phyloP scores from a whole-genome alignment of 2,329 filamentous ascomycete genomes.

The Scedosporium boydii region DNA sequence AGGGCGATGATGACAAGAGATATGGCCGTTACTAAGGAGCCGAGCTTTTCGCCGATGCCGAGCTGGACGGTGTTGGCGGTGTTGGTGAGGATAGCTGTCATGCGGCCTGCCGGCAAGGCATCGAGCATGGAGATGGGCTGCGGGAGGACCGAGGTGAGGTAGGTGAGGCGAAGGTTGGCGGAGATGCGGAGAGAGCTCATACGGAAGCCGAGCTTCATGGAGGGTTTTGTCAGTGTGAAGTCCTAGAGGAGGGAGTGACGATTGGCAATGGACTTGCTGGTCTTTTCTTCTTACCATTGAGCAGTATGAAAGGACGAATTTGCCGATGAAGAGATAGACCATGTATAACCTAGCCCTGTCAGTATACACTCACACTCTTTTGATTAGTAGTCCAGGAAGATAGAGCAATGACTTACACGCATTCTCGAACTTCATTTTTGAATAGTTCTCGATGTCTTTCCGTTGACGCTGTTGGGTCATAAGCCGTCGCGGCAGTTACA shows the following conservation, averaged over 20 bases:
- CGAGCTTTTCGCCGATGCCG: slow-evolving; percentile 43
- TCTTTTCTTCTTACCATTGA: slow-evolving; percentile 16
- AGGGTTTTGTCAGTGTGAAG: background rate
- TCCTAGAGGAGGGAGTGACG: background rate
- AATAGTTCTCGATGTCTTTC: slow-evolving; percentile 9
- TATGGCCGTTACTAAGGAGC: slow-evolving; percentile 28
- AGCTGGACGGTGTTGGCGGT: slow-evolving; percentile 43
- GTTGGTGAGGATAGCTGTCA: slow-evolving; percentile 41
- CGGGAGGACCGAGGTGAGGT: slow-evolving; percentile 36
- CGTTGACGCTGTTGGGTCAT: slow-evolving; percentile 10
- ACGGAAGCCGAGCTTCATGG: slow-evolving; percentile 31
- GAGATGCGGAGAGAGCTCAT: slow-evolving; percentile 40
- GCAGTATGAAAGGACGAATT: slow-evolving; percentile 21
- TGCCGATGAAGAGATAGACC: slow-evolving; percentile 24
- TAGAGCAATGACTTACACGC: slow-evolving; percentile 11
- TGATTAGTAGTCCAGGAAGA: background rate
- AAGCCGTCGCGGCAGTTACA: slow-evolving; percentile 19
- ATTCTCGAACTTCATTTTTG: slow-evolving; percentile 9
- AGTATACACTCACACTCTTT: background rate
- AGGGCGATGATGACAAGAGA: slow-evolving; percentile 33
- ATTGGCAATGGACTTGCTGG: background rate
- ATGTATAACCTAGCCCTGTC: slow-evolving; percentile 19
- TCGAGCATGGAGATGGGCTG: slow-evolving; percentile 40
- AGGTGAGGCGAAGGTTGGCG: slow-evolving; percentile 36
- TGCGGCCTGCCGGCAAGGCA: slow-evolving; percentile 36